Conservation (phyloP, 768 basidiomycete genomes). For the Solioccasus polychromus region DNA sequence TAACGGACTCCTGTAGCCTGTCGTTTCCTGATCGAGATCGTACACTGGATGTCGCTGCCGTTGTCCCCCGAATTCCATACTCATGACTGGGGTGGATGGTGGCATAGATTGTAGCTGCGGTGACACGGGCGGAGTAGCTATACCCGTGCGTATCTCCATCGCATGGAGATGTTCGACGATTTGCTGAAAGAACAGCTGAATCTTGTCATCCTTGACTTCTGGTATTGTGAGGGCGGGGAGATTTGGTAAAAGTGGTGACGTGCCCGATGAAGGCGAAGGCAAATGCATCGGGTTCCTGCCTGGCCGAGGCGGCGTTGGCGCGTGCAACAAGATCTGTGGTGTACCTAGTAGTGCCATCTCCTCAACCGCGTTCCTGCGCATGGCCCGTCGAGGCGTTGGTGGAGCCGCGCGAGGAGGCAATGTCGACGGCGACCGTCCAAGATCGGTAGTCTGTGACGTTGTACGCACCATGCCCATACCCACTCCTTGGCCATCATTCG, state of each 20-base stretch:
- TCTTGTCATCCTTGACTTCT: conserved; percentile 66
- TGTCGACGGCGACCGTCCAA: conserved; percentile 31
- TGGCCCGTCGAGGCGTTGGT: conserved; percentile 61
- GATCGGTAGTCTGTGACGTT: conserved; percentile 24
- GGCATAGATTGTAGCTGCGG: conserved; percentile 12
- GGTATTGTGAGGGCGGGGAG: conserved; percentile 59
- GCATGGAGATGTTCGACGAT: conserved; percentile 76
- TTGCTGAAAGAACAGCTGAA: conserved; percentile 85
- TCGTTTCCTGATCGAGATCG: not conserved
- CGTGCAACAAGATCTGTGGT: conserved; percentile 27
- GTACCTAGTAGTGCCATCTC: conserved; percentile 12
- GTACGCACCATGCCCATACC: conserved; percentile 21
- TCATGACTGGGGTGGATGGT: conserved; percentile 11
- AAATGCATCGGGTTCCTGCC: conserved; percentile 17
- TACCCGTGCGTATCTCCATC: conserved; percentile 55
- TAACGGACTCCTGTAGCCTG: conserved; percentile 38
- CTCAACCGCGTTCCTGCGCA: conserved; percentile 27
- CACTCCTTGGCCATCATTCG: conserved; percentile 18
- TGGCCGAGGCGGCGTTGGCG: conserved; percentile 25
- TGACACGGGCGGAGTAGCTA: conserved; percentile 13
- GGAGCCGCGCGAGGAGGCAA: conserved; percentile 55
- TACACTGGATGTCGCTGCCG: conserved; percentile 8
- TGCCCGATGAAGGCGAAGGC: conserved; percentile 24
- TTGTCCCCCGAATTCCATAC: conserved; percentile 21
- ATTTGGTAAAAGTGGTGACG: conserved; percentile 34